Percentiles rank a stretch among this genome's conserved stretches.
These are phyloP conservation scores for Fusarium euwallaceae DNA, from an alignment of 2,329 filamentous ascomycete species.

Conservation along the genomic window DNA sequence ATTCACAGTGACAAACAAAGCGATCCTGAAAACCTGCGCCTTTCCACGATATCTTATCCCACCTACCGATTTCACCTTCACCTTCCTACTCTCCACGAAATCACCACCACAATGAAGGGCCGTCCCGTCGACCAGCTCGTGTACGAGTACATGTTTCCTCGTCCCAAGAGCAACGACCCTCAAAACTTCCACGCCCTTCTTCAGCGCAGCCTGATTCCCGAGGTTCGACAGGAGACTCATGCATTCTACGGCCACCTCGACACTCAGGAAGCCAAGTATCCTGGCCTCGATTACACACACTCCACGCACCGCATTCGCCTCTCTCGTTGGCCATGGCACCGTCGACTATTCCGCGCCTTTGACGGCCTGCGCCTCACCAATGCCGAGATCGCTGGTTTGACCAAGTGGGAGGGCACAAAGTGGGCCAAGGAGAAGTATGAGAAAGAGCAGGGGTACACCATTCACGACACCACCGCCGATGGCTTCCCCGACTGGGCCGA, in stretches of 20 bases:
- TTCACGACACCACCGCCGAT: conserved; percentile 79
- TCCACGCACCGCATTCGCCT: conserved; percentile 82
- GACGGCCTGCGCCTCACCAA: conserved; percentile 77
- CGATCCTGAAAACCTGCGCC: not conserved
- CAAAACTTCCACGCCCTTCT: conserved; percentile 78
- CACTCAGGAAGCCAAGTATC: conserved; percentile 84
- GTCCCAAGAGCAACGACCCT: conserved; percentile 75
- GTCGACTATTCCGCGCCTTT: conserved; percentile 81
- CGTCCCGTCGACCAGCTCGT: conserved; percentile 78
- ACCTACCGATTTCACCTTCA: conserved; percentile 6
- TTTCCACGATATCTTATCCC: not conserved
- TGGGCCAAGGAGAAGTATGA: conserved; percentile 88
- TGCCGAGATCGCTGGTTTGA: conserved; percentile 77
- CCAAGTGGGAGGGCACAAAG: conserved; percentile 85
- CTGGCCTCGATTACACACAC: conserved; percentile 83
- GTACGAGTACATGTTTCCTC: conserved; percentile 80
- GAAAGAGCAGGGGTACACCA: conserved; percentile 77
- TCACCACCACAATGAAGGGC: conserved; percentile 73
- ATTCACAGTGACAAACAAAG: not conserved
- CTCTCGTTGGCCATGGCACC: conserved; percentile 81
- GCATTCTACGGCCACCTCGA: conserved; percentile 85
- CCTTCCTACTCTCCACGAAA: not conserved
- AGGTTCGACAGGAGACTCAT: conserved; percentile 83
- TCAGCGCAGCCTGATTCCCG: conserved; percentile 77
- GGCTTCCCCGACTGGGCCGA: conserved; percentile 71